Evolutionary conservation across 1,284 basidiomycete genomes (phyloP), one percentile per base, ranked within the genome.

Genomic region (Cryptococcus deneoformans): DNA sequence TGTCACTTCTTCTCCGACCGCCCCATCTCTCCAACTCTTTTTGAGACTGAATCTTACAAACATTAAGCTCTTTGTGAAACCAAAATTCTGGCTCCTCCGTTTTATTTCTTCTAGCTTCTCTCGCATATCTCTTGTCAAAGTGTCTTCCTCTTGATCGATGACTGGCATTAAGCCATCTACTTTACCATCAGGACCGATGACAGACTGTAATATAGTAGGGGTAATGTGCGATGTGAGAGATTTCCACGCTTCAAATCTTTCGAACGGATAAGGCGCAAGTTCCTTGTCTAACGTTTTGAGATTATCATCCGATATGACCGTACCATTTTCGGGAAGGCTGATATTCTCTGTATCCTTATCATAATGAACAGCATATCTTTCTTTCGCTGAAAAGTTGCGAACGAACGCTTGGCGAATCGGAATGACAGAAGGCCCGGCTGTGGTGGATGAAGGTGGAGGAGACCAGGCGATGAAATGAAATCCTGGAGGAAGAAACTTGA

Each of bases 251-350:
- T 63, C 65, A 4, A 71, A 62, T 3, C 62, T 64, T 7, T 68
- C 62, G 16, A 75, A 74, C 6, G 79, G 78, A 60, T 79, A 81
- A 4, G 77, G 63, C 12, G 79, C 80, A 7, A 81, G 61, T 35
- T 73, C 61, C 2, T 56, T 54, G 60, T 81, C 80, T 36, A 80
- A 61, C 6, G 65, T 55, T 43, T 69, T 64, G 24, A 81, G 68
- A 53, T 78, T 75, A 11, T 78, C 79, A 36, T 71, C 68, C 20
- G 65, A 63, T 8, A 75, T 66, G n/a, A 70, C 46, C 11, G 52
- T 40, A 14, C 57, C 50, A 1, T 24, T 42, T 11, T 38, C 40
- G 14, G 42, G 47, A 45, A 11, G 50, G 9, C 53, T 36, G 2
- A 75, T 51, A 10, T 54, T 54, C 46, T 75, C 73, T 6, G 60